Base-by-base conservation (phyloP, 1,284 basidiomycete species). In the Ustilago xerochloae region DNA sequence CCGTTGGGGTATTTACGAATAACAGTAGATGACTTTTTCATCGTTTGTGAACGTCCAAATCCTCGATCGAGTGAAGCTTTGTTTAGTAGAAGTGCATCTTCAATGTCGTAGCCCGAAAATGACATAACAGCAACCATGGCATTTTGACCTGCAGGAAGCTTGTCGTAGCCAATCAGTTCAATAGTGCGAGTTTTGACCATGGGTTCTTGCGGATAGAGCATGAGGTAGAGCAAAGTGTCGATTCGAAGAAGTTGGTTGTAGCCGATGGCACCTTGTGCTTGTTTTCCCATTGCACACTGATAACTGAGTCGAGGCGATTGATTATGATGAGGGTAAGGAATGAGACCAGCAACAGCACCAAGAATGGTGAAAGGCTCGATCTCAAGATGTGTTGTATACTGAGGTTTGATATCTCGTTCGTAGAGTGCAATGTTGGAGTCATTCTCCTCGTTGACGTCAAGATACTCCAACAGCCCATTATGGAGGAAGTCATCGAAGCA, bases 371-470 rank as follows among this genome's bases (percentile, higher is more conserved):
- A 99, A 0, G 97, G 97, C 82, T 99, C 96, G 68, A 99, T 99
- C 85, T 99, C 97, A 28, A 99, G 89, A 86, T 99, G 97, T 0
- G 97, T 99, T n/a, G 85, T 85, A 5, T 93, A 94, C 3, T 38
- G 20, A 26, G 89, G 87, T 20, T 90, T 89, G 78, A 99, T 93
- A 83, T 96, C 91, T 48, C 88, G 86, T 86, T 99, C 97, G 86
- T 98, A 97, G 22, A 99, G 88, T 0, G 97, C 95, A 75, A 99
- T 97, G 85, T 92, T 92, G 18, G 94, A 92, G 86, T 99, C 97
- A 84, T 99, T 99, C 86, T 99, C 97, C 85, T 99, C 97, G 85
- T 99, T 99, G 67, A 98, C 96, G 83, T 99, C 97, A 47, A 99
- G 90, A 84, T 99, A 99, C 85, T 99, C 97, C 75, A 99, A 93